Evolutionary conservation across 768 basidiomycete species (phyloP).

Genomic region (Lyophyllum decastes): DNA sequence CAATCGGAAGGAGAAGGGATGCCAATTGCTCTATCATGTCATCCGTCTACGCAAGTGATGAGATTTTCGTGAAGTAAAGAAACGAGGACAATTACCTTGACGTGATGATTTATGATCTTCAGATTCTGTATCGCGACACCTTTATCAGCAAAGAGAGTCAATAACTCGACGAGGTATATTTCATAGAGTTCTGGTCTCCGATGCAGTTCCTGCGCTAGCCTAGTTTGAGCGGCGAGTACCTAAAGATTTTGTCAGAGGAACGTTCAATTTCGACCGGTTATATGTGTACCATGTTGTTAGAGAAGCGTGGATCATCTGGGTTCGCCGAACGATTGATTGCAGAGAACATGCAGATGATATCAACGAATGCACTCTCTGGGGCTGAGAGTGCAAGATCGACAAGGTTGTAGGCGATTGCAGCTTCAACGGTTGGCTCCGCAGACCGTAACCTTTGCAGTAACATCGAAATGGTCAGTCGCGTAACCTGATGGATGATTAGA

Average conservation of each 20-base stretch:
- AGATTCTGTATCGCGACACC: conserved; percentile 87
- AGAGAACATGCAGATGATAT: conserved; percentile 85
- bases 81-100: conserved; percentile 50
- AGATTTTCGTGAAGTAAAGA: conserved; percentile 6
- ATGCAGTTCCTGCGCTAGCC: conserved; percentile 78
- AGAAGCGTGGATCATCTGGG: conserved; percentile 84
- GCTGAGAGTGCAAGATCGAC: conserved; percentile 86
- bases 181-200: conserved; percentile 77
- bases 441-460: conserved; percentile 82
- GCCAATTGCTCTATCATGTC: conserved; percentile 87
- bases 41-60: conserved; percentile 51
- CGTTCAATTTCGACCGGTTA: background rate
- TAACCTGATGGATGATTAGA: conserved; percentile 50
- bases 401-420: conserved; percentile 88
- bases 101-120: conserved; percentile 62
- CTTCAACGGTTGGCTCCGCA: conserved; percentile 87
- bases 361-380: conserved; percentile 73
- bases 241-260: conserved; percentile 24
- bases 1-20: conserved; percentile 88
- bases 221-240: conserved; percentile 90
- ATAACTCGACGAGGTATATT: conserved; percentile 79
- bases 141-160: conserved; percentile 87
- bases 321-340: conserved; percentile 84
- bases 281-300: conserved; percentile 77
- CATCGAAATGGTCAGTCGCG: conserved; percentile 89